These are phyloP conservation scores for Globisporangium uncinulatum DNA, from an alignment of 352 stramenopile species.

Conservation along the genomic window DNA sequence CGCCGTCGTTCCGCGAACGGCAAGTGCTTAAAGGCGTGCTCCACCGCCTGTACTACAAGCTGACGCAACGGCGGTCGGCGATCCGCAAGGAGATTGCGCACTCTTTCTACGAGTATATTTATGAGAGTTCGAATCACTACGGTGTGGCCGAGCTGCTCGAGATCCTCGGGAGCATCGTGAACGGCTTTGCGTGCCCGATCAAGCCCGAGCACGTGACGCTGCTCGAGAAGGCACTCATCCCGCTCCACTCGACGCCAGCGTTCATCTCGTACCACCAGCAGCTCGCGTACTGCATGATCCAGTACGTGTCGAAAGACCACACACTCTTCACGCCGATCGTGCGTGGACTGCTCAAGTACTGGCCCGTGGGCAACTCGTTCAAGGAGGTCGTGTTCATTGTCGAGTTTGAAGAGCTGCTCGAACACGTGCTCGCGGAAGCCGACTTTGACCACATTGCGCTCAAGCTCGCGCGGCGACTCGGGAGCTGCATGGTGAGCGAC, in stretches of 20 bases:
- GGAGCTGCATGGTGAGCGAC: constrained; percentile 74
- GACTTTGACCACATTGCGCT: constrained; percentile 67
- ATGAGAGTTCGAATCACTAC: constrained; percentile 88
- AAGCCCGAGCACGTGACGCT: constrained; percentile 86
- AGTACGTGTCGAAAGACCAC: constrained; percentile 88
- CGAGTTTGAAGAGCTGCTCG: constrained; percentile 85
- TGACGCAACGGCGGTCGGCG: constrained; percentile 80
- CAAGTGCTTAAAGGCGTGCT: constrained; percentile 84
- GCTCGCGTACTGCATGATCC: constrained; percentile 87
- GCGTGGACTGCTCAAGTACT: constrained; percentile 73
- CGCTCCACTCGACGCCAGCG: constrained; percentile 77
- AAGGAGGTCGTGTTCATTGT: constrained; percentile 89
- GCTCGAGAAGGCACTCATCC: constrained; percentile 79
- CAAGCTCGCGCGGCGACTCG: constrained; percentile 54
- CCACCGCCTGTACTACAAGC: constrained; percentile 88
- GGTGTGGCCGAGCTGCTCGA: constrained; percentile 84
- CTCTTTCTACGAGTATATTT: constrained; percentile 91
- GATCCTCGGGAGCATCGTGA: constrained; percentile 87
- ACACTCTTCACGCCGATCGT: constrained; percentile 82
- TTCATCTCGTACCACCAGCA: constrained; percentile 88
- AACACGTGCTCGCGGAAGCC: constrained; percentile 75
- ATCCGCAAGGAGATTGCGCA: constrained; percentile 87
- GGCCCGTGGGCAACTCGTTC: constrained; percentile 83
- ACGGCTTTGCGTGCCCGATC: constrained; percentile 86
- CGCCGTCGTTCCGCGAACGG: constrained; percentile 81